Conservation (phyloP, 140 eudicot species). For the Ambrosia hybrid region DNA sequence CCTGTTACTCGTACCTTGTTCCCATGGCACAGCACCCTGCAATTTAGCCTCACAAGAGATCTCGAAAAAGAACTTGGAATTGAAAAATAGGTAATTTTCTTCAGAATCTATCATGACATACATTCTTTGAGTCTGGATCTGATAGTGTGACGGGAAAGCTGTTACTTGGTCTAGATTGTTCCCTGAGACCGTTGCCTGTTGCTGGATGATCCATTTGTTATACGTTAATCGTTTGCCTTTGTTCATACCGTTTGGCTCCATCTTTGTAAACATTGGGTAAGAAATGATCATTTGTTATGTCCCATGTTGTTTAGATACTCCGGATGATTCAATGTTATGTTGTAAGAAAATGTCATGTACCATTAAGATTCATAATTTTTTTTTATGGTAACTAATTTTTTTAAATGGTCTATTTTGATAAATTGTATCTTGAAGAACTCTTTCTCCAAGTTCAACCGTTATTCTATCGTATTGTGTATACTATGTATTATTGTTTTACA, state of each 20-base stretch:
- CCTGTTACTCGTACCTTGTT: constrained; percentile 97
- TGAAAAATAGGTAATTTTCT: constrained; percentile 38
- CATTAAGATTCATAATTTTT: not conserved
- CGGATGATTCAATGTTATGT: not conserved
- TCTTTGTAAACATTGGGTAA: constrained; percentile 7
- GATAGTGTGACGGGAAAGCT: constrained; percentile 8
- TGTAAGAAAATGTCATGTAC: not conserved
- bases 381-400: not conserved
- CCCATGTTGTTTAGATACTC: constrained; percentile 1
- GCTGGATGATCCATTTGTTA: not conserved
- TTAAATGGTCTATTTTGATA: constrained; percentile 2
- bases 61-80: constrained; percentile 81
- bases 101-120: not conserved
- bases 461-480: no score
- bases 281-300: not conserved
- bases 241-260: constrained; percentile 9
- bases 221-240: constrained; percentile 14
- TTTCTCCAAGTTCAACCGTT: not conserved
- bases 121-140: constrained; percentile 21
- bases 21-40: constrained; percentile 97
- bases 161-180: constrained; percentile 12
- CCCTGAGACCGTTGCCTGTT: constrained; percentile 6
- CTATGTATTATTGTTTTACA: no score
- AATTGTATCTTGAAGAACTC: not conserved
- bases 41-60: constrained; percentile 91